Percentiles rank a stretch among this genome's conserved stretches.
Evolutionary conservation across 805 yeast genomes (phyloP).

Genomic region (Helenozyma rhizophorensis): DNA sequence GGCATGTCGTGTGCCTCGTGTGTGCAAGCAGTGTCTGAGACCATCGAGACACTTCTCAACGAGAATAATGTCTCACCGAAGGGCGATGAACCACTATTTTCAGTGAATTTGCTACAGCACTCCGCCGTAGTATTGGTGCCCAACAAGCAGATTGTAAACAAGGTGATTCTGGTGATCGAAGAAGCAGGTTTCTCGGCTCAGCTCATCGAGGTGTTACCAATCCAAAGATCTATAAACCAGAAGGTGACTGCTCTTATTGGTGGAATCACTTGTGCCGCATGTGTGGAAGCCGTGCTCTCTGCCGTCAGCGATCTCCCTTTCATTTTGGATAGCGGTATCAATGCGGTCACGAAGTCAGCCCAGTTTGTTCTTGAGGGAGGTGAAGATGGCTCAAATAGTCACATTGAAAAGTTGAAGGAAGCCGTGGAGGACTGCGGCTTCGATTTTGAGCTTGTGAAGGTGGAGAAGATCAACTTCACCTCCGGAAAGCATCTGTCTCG

Average conservation of each 20-base stretch:
- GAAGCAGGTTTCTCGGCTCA: conserved; percentile 42
- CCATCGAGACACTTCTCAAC: conserved; percentile 22
- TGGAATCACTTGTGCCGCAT: conserved; percentile 74
- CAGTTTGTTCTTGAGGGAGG: conserved; percentile 51
- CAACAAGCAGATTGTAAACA: conserved; percentile 43
- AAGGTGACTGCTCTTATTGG: conserved; percentile 60
- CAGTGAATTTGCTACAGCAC: conserved; percentile 50
- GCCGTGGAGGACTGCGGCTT: conserved; percentile 66
- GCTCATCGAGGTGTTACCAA: conserved; percentile 56
- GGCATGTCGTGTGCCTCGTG: conserved; percentile 42
- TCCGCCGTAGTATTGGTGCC: conserved; percentile 52
- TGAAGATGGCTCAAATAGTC: conserved; percentile 15
- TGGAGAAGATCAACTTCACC: conserved; percentile 42
- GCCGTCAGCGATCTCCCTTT: conserved; percentile 46
- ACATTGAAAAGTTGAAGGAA: conserved; percentile 38
- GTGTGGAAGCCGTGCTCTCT: conserved; percentile 53
- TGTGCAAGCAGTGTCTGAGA: conserved; percentile 25
- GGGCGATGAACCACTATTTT: conserved; percentile 29
- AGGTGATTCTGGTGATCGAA: conserved; percentile 22
- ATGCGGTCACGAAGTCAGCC: conserved; percentile 58
- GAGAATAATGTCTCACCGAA: conserved; percentile 1
- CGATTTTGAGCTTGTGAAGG: conserved; percentile 47
- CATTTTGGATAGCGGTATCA: conserved; percentile 50
- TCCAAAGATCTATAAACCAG: conserved; percentile 43
- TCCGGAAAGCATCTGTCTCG: conserved; percentile 49